phyloP scores from a whole-genome alignment of 139 green algal species.

The Closterium sp. region DNA sequence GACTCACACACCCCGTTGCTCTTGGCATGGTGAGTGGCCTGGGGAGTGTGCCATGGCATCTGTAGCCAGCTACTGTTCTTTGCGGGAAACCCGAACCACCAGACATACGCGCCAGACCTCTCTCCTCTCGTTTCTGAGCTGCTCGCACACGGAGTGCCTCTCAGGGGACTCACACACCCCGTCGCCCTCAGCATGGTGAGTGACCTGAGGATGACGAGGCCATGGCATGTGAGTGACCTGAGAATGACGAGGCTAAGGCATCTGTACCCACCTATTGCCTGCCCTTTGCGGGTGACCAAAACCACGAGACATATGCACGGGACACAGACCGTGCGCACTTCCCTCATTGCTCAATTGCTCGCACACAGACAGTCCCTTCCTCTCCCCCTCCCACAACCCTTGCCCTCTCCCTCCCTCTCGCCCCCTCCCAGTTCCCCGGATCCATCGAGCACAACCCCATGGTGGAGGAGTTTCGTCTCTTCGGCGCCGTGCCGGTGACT shows the following conservation, averaged over 20 bases:
- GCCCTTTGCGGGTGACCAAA: slow-evolving; percentile 84
- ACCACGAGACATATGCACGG: slow-evolving; percentile 84
- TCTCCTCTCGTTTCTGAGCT: slow-evolving; percentile 73
- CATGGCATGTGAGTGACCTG: no score
- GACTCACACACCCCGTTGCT: slow-evolving; percentile 76
- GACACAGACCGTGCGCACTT: slow-evolving; percentile 81
- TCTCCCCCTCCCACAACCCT: neutral
- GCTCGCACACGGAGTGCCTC: slow-evolving; percentile 63
- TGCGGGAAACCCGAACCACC: slow-evolving; percentile 90
- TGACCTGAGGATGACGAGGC: no score
- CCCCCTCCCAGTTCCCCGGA: neutral
- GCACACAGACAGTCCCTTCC: slow-evolving; percentile 64
- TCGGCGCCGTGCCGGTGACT: slow-evolving; percentile 83
- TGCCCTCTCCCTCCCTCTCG: no score
- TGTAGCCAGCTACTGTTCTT: slow-evolving; percentile 58
- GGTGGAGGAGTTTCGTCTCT: slow-evolving; percentile 70
- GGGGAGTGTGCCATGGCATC: no score
- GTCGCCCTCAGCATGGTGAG: slow-evolving; percentile 26
- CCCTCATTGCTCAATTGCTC: slow-evolving; percentile 75
- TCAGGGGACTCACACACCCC: slow-evolving; percentile 84
- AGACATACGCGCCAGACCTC: slow-evolving; percentile 78
- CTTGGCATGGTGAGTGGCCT: slow-evolving; percentile 13
- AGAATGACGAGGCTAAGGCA: no score
- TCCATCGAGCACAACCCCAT: neutral
- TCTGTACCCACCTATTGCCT: slow-evolving; percentile 46